Conservation (phyloP, 2,329 filamentous ascomycete genomes). For the Talaromyces atroroseus region DNA sequence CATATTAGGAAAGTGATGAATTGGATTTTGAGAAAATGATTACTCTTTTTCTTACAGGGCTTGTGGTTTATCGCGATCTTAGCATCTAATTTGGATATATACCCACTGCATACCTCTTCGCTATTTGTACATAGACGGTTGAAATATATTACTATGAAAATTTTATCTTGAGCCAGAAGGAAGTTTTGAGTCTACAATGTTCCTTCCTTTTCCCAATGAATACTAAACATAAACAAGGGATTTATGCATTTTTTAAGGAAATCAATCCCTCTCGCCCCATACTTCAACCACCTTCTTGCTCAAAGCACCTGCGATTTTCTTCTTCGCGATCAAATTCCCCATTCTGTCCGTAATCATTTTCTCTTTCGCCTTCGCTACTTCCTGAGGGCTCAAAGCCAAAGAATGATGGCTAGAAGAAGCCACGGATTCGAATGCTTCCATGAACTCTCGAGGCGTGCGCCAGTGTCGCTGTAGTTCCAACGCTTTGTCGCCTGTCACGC, state of each 20-base stretch:
- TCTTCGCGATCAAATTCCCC: slow-evolving; percentile 56
- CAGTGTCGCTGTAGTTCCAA: slow-evolving; percentile 74
- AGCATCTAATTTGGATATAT: no score
- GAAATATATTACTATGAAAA: not conserved
- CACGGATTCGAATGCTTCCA: slow-evolving; percentile 62
- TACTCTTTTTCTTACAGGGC: not conserved
- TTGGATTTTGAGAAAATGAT: not conserved
- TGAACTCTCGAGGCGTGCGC: slow-evolving; percentile 65
- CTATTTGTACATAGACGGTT: not conserved
- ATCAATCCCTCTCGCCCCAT: slow-evolving; percentile 49
- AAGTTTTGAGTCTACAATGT: not conserved
- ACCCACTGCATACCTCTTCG: not conserved
- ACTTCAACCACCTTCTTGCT: slow-evolving; percentile 67
- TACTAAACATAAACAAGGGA: not conserved
- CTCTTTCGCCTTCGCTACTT: slow-evolving; percentile 51
- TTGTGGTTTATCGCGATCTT: no score
- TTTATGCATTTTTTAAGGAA: no score
- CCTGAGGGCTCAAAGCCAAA: slow-evolving; percentile 29
- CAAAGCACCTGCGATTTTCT: slow-evolving; percentile 60
- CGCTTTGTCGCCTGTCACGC: slow-evolving; percentile 71
- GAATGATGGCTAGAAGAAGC: slow-evolving; percentile 14
- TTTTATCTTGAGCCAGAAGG: no score
- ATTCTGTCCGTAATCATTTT: slow-evolving; percentile 57
- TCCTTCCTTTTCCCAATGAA: not conserved
- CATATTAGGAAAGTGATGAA: not conserved